Conservation (phyloP, 2,329 filamentous ascomycete species). For the Fusarium vanettenii region DNA sequence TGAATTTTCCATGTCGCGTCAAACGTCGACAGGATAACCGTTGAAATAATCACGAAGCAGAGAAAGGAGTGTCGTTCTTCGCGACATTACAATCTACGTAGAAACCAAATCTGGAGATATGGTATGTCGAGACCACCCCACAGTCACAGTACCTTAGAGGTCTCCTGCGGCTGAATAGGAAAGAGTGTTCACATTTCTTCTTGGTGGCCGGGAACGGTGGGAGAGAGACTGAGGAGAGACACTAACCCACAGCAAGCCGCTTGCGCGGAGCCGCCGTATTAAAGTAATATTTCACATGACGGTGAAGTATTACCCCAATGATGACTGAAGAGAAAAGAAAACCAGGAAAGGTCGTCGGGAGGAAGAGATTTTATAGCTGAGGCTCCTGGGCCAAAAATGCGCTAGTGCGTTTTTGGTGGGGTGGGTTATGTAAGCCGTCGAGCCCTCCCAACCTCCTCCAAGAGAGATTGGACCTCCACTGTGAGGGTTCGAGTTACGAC, state of each 20-base stretch:
- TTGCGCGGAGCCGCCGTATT: slow-evolving; percentile 62
- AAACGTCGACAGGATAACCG: neutral
- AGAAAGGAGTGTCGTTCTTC: neutral
- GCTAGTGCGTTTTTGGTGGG: neutral
- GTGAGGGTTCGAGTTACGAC: neutral
- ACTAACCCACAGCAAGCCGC: slow-evolving; percentile 67
- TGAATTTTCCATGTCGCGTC: neutral
- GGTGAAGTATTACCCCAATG: slow-evolving; percentile 31
- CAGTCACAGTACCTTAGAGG: slow-evolving; percentile 59
- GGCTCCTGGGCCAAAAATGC: neutral
- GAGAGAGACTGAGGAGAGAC: slow-evolving; percentile 59
- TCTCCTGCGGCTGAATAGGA: slow-evolving; percentile 57
- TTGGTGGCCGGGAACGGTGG: slow-evolving; percentile 68
- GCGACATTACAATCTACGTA: neutral
- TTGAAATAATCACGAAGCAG: neutral
- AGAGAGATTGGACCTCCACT: neutral
- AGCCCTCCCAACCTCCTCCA: neutral
- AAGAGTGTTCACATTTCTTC: slow-evolving; percentile 60
- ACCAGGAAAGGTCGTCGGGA: neutral
- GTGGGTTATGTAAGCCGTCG: neutral
- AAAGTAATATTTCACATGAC: slow-evolving; percentile 54
- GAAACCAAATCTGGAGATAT: neutral
- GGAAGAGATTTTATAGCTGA: slow-evolving; percentile 2
- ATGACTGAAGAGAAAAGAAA: slow-evolving; percentile 19
- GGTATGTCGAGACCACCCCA: slow-evolving; percentile 63